Percentiles rank a stretch among this genome's conserved stretches.
phyloP scores from a whole-genome alignment of 2,329 filamentous ascomycete species.

The Xylaria sp. region DNA sequence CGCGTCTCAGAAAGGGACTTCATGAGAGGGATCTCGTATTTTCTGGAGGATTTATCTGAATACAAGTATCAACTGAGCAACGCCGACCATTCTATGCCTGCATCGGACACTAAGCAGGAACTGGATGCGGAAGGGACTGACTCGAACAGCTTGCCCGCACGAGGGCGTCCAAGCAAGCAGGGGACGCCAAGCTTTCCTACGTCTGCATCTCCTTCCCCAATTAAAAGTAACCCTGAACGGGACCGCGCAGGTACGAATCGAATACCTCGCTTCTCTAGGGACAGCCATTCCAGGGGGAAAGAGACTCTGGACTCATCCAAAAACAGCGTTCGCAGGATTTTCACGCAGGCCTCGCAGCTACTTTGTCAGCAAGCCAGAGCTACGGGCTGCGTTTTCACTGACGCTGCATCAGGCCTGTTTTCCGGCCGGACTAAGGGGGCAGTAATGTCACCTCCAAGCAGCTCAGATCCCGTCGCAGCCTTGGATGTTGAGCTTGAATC shows the following conservation, averaged over 20 bases:
- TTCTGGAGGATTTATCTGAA: conserved; percentile 28
- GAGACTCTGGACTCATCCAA: conserved; percentile 14
- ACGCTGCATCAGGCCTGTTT: conserved; percentile 21
- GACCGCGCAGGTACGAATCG: background rate
- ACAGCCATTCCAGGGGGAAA: conserved; percentile 3
- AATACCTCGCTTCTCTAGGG: conserved; percentile 15
- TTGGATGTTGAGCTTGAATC: conserved; percentile 17
- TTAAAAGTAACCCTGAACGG: background rate
- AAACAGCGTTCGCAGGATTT: conserved; percentile 22
- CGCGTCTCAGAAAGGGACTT: conserved; percentile 29
- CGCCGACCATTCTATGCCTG: conserved; percentile 10
- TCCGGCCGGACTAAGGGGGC: conserved; percentile 8
- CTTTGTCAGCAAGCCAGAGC: conserved; percentile 26
- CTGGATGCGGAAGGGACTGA: conserved; percentile 17
- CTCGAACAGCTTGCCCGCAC: conserved; percentile 14
- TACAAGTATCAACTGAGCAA: conserved; percentile 27
- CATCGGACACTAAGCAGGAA: background rate
- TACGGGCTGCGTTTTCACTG: conserved; percentile 23
- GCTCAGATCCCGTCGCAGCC: conserved; percentile 1
- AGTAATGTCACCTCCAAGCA: conserved; percentile 11
- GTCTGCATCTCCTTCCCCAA: background rate
- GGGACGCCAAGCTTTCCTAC: background rate
- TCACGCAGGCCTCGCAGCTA: conserved; percentile 25
- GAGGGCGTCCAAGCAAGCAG: conserved; percentile 6
- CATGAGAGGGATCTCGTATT: conserved; percentile 29